These are phyloP conservation scores for Huntiella savannae DNA, from an alignment of 2,329 filamentous ascomycete genomes.

Conservation along the genomic window DNA sequence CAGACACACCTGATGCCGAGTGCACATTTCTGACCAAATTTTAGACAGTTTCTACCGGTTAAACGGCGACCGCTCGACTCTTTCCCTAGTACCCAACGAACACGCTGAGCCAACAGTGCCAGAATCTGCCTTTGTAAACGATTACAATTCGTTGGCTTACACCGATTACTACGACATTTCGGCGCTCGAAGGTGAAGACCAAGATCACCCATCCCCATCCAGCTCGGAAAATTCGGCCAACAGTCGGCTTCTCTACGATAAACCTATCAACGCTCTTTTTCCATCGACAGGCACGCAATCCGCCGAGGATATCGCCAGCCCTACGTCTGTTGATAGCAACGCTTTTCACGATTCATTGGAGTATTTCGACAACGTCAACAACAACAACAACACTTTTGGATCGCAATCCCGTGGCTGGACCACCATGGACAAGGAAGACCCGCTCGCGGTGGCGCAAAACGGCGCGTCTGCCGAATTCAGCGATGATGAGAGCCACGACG, in stretches of 20 bases:
- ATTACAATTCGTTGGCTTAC: too few species aligned
- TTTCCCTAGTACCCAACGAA: background rate
- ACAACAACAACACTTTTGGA: slow-evolving; percentile 35
- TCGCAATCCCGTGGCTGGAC: slow-evolving; percentile 16
- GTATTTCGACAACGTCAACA: slow-evolving; percentile 16
- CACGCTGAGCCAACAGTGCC: too few species aligned
- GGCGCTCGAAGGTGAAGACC: too few species aligned
- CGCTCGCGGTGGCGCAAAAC: slow-evolving; percentile 41
- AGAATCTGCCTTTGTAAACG: too few species aligned
- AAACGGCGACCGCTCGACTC: background rate
- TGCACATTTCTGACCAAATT: too few species aligned
- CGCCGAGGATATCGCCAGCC: slow-evolving; percentile 11
- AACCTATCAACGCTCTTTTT: background rate
- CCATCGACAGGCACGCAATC: slow-evolving; percentile 7
- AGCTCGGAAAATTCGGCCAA: too few species aligned
- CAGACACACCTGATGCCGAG: too few species aligned
- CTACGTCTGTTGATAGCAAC: slow-evolving; percentile 18
- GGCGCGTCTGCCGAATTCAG: slow-evolving; percentile 18
- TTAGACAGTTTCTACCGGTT: background rate
- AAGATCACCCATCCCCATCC: too few species aligned
- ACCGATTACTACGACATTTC: too few species aligned
- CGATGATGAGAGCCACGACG: slow-evolving; percentile 36
- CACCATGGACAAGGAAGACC: slow-evolving; percentile 33
- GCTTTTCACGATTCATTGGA: slow-evolving; percentile 10
- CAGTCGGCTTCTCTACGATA: background rate